Conservation (phyloP, 2,329 filamentous ascomycete species). For the Penicillium decumbens region DNA sequence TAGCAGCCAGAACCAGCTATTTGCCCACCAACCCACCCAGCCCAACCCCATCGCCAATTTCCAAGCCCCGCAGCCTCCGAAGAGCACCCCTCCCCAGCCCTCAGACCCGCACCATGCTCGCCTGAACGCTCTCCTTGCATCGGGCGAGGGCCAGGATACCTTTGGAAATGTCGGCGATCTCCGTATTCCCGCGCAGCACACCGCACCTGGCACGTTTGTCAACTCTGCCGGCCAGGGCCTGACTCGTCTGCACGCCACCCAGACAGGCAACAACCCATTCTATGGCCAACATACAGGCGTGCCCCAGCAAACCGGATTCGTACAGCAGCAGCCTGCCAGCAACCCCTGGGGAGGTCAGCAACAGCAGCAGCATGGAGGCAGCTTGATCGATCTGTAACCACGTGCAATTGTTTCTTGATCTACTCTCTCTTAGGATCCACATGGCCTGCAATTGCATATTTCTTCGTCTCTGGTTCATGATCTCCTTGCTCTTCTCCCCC, state of each 20-base stretch:
- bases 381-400: conserved; percentile 57
- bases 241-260: conserved; percentile 61
- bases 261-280: conserved; percentile 85
- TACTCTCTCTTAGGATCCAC: neutral
- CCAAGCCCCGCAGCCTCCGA: conserved; percentile 32
- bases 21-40: conserved; percentile 33
- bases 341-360: conserved; percentile 56
- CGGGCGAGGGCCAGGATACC: conserved; percentile 90
- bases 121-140: conserved; percentile 80
- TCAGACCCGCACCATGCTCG: conserved; percentile 60
- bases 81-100: conserved; percentile 30
- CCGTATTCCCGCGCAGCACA: conserved; percentile 93
- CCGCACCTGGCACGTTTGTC: conserved; percentile 90
- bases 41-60: conserved; percentile 37
- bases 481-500: neutral
- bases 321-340: conserved; percentile 47
- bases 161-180: conserved; percentile 96
- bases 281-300: conserved; percentile 70
- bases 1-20: conserved; percentile 40
- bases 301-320: conserved; percentile 44
- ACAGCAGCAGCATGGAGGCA: conserved; percentile 49
- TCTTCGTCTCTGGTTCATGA: neutral
- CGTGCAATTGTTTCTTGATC: neutral
- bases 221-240: conserved; percentile 87
- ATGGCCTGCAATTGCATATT: neutral